These are phyloP conservation scores for Cercospora canescens DNA, from an alignment of 2,329 filamentous ascomycete species.

Conservation along the genomic window DNA sequence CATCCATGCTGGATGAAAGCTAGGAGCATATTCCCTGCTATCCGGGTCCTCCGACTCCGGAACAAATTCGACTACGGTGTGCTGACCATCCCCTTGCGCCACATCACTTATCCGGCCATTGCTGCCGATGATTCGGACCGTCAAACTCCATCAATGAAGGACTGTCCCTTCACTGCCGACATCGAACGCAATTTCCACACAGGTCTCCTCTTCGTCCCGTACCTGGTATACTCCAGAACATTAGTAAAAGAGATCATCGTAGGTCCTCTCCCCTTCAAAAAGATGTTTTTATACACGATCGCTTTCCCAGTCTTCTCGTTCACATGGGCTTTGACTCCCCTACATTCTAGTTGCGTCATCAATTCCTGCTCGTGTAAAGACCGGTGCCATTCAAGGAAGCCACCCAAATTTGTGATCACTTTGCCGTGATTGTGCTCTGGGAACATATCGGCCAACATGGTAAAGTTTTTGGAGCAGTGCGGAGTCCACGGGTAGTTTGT, in stretches of 20 bases:
- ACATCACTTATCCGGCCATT: too few species aligned
- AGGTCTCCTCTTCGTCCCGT: background rate
- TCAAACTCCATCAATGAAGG: background rate
- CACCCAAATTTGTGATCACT: background rate
- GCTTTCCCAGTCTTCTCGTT: slow-evolving; percentile 13
- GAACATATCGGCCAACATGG: slow-evolving; percentile 1
- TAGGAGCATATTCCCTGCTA: too few species aligned
- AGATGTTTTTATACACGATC: background rate
- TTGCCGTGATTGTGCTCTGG: background rate
- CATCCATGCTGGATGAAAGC: too few species aligned
- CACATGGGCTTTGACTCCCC: slow-evolving; percentile 11
- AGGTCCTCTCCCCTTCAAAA: background rate
- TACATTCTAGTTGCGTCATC: background rate
- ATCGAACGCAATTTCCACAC: slow-evolving; percentile 12
- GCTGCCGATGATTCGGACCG: too few species aligned
- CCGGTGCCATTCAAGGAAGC: background rate
- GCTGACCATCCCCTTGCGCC: too few species aligned
- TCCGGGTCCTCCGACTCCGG: too few species aligned
- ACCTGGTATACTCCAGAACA: slow-evolving; percentile 13
- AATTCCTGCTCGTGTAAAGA: background rate
- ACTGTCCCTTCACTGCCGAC: background rate
- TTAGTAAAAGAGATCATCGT: slow-evolving; percentile 7
- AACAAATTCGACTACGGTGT: too few species aligned
- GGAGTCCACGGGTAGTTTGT: slow-evolving; percentile 5
- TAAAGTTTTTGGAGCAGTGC: background rate